phyloP scores from a whole-genome alignment of 257 asterid species.

The Lithospermum erythrorhizon region DNA sequence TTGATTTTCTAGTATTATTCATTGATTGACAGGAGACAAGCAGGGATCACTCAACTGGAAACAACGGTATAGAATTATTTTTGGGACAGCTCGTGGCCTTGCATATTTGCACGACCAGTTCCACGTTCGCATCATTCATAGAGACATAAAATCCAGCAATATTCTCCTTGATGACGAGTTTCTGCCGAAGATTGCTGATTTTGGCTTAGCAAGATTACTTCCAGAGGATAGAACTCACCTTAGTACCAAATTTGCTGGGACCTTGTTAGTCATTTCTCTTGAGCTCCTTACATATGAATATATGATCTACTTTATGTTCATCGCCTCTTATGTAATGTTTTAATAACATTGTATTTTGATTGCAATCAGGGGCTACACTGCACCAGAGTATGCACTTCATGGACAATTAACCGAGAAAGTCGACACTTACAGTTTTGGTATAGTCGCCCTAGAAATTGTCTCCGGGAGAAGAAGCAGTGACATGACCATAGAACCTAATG shows the following conservation, averaged over 20 bases:
- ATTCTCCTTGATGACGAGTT: conserved; percentile 54
- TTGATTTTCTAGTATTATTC: neutral
- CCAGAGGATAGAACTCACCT: conserved; percentile 70
- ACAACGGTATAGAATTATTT: conserved; percentile 58
- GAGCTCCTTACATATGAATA: neutral
- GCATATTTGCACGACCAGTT: conserved; percentile 72
- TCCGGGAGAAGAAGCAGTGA: conserved; percentile 61
- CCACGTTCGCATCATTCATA: conserved; percentile 61
- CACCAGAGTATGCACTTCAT: conserved; percentile 76
- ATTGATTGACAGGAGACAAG: conserved; percentile 37
- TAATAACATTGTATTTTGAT: neutral
- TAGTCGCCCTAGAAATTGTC: conserved; percentile 55
- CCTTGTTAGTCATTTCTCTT: conserved; percentile 38
- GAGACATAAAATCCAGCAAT: conserved; percentile 71
- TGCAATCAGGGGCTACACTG: conserved; percentile 60
- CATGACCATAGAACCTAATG: conserved; percentile 31
- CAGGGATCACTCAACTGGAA: conserved; percentile 61
- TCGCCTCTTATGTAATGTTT: neutral
- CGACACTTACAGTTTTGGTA: conserved; percentile 72
- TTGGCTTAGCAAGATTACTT: conserved; percentile 66
- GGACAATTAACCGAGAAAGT: conserved; percentile 84
- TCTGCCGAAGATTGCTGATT: conserved; percentile 67
- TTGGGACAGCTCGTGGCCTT: conserved; percentile 67
- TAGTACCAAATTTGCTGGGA: conserved; percentile 85
- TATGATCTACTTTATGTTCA: neutral